Conservation (phyloP, 352 stramenopile genomes). For the Phytophthora sojae region DNA sequence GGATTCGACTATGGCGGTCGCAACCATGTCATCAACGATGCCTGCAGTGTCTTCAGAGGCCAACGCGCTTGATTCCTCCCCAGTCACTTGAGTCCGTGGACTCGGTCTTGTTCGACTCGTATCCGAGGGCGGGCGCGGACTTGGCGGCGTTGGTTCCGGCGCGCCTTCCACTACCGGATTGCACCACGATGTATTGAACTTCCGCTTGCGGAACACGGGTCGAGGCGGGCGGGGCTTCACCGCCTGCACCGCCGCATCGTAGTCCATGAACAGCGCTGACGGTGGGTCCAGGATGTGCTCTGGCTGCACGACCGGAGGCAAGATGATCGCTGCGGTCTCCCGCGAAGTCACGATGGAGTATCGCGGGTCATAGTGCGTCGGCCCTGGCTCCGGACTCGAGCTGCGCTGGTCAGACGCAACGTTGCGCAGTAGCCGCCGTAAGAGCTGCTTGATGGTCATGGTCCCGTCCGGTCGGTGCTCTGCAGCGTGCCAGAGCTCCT, state of each 20-base stretch:
- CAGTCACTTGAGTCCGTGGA: conserved; percentile 9
- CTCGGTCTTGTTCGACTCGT: conserved; percentile 5
- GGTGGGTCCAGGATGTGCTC: conserved; percentile 44
- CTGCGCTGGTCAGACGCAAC: conserved; percentile 32
- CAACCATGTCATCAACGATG: background rate
- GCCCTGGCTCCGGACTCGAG: conserved; percentile 66
- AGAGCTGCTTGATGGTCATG: conserved; percentile 34
- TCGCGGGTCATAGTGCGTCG: conserved; percentile 70
- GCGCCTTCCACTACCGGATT: conserved; percentile 55
- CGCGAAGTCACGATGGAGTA: conserved; percentile 56
- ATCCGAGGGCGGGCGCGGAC: conserved; percentile 11
- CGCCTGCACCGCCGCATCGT: conserved; percentile 63
- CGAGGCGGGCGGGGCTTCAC: conserved; percentile 58
- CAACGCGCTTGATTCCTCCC: background rate
- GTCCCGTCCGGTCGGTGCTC: conserved; percentile 29
- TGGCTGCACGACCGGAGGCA: conserved; percentile 43
- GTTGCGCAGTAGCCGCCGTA: conserved; percentile 28
- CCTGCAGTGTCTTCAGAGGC: background rate
- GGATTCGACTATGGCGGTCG: background rate
- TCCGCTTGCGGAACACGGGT: conserved; percentile 63
- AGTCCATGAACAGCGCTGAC: conserved; percentile 78
- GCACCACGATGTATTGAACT: conserved; percentile 78
- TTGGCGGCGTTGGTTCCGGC: conserved; percentile 5
- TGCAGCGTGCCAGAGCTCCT: conserved; percentile 60
- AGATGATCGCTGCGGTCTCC: conserved; percentile 51